Evolutionary conservation across 768 basidiomycete genomes (phyloP).

Genomic region (Termitomyces sp.): DNA sequence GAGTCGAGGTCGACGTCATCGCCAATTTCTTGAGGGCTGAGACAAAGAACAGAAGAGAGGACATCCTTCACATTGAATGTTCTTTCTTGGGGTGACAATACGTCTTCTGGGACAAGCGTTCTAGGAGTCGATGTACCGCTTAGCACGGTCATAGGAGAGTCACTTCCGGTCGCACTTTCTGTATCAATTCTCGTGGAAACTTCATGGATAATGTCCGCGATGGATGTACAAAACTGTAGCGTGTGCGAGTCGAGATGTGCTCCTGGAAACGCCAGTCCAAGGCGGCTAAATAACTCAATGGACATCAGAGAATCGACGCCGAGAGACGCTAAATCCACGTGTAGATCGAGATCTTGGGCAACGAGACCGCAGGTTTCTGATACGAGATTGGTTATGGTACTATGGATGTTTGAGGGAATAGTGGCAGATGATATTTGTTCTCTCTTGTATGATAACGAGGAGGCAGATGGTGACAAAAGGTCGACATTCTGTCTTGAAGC

Average conservation of each 20-base stretch:
- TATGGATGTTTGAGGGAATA: slow-evolving; percentile 9
- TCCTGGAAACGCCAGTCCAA: slow-evolving; percentile 29
- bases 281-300: slow-evolving; percentile 43
- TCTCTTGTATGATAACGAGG: neutral
- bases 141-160: slow-evolving; percentile 9
- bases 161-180: neutral
- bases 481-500: slow-evolving; percentile 18
- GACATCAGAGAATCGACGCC: slow-evolving; percentile 63
- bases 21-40: slow-evolving; percentile 29
- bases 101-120: slow-evolving; percentile 35
- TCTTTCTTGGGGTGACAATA: slow-evolving; percentile 14
- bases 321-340: slow-evolving; percentile 41
- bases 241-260: slow-evolving; percentile 22
- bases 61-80: slow-evolving; percentile 27
- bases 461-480: neutral
- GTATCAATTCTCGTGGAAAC: slow-evolving; percentile 15
- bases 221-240: slow-evolving; percentile 28
- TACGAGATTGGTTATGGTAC: slow-evolving; percentile 29
- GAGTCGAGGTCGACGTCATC: slow-evolving; percentile 41
- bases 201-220: slow-evolving; percentile 28
- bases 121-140: slow-evolving; percentile 26
- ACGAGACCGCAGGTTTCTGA: slow-evolving; percentile 36
- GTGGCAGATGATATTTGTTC: neutral
- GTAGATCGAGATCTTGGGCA: slow-evolving; percentile 24
- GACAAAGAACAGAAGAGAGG: slow-evolving; percentile 42